These are phyloP conservation scores for Pythium pectinolyticum DNA, from an alignment of 352 stramenopile genomes.

Conservation along the genomic window DNA sequence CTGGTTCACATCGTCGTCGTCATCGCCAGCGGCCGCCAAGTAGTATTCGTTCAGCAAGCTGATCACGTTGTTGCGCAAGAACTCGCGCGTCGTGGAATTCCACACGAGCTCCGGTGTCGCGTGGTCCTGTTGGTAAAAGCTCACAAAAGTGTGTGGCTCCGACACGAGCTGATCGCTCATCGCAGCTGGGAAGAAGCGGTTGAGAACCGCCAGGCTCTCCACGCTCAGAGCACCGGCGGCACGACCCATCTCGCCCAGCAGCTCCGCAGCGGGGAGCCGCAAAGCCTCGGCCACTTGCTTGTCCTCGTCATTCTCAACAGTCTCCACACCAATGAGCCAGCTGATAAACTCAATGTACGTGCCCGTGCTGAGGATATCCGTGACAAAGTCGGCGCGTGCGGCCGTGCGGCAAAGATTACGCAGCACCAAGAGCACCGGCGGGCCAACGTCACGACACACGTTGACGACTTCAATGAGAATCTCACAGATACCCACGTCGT, in stretches of 20 bases:
- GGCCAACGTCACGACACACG: slow-evolving; percentile 50
- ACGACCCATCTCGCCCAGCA: slow-evolving; percentile 66
- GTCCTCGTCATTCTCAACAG: slow-evolving; percentile 65
- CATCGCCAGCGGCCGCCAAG: slow-evolving; percentile 19
- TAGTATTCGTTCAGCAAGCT: slow-evolving; percentile 83
- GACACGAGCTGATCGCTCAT: slow-evolving; percentile 62
- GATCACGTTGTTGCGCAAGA: slow-evolving; percentile 73
- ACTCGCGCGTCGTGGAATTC: slow-evolving; percentile 85
- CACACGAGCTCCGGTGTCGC: slow-evolving; percentile 94
- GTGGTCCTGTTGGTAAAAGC: slow-evolving; percentile 84
- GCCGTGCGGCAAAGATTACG: slow-evolving; percentile 61
- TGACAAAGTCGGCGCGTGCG: slow-evolving; percentile 44
- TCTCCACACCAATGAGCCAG: slow-evolving; percentile 64
- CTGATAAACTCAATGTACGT: slow-evolving; percentile 80
- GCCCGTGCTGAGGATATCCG: slow-evolving; percentile 69
- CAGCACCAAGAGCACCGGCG: slow-evolving; percentile 59
- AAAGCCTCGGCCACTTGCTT: slow-evolving; percentile 55
- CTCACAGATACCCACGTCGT: slow-evolving; percentile 68
- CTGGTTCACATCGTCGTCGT: slow-evolving; percentile 12
- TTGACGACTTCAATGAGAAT: slow-evolving; percentile 79
- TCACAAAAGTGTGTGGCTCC: slow-evolving; percentile 48
- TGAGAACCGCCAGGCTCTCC: slow-evolving; percentile 52
- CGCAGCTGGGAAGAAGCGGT: slow-evolving; percentile 67
- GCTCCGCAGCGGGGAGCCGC: slow-evolving; percentile 54
- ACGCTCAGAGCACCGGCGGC: slow-evolving; percentile 43